Base-by-base conservation (phyloP, 1,139 yeast genomes). In the Kodamaea plutei region DNA sequence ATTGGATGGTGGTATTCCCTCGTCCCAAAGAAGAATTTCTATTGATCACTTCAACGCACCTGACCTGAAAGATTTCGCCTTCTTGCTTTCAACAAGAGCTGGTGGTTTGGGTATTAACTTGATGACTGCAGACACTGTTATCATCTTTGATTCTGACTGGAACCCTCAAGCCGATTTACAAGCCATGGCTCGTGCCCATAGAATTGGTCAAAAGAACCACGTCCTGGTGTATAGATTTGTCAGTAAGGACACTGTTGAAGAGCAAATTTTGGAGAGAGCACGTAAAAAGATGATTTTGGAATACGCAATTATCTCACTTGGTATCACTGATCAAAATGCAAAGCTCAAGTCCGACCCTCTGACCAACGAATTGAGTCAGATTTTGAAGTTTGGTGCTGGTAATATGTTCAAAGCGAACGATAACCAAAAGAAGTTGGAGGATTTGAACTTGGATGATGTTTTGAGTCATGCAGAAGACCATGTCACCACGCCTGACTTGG, bases 161-260 rank as follows among this genome's bases (percentile, higher is more conserved):
- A 91, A 91, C 52, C 97, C 97, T 1, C 97, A 91, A 59, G 97
- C 97, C 1, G 98, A 89, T 70, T 65, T 89, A 45, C 97, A 91
- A 61, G 98, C 98, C 4, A 93, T 93, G 99, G 99, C 98, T 1
- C 79, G 99, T 61, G 99, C 98, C 3, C 99, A 91, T 61, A 80
- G 99, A 68, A 91, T 91, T 52, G 99, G 99, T 10, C 99, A 91
- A 57, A 91, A 91, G 58, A 88, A 85, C 48, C 98, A 91, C 59
- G 99, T 91, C 27, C 85, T 88, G 76, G 97, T 91, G 13, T 93
- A 93, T 56, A 72, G 99, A 52, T 85, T 93, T 62, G 97, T 91
- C 14, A 83, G 96, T 42, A 91, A 91, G 50, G 98, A 93, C 50
- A 91, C 98, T 0, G 95, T 91, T 12, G 99, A 91, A 57, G 99